These are phyloP conservation scores for Aureobasidium sp. DNA, from an alignment of 2,329 filamentous ascomycete species.

Conservation along the genomic window DNA sequence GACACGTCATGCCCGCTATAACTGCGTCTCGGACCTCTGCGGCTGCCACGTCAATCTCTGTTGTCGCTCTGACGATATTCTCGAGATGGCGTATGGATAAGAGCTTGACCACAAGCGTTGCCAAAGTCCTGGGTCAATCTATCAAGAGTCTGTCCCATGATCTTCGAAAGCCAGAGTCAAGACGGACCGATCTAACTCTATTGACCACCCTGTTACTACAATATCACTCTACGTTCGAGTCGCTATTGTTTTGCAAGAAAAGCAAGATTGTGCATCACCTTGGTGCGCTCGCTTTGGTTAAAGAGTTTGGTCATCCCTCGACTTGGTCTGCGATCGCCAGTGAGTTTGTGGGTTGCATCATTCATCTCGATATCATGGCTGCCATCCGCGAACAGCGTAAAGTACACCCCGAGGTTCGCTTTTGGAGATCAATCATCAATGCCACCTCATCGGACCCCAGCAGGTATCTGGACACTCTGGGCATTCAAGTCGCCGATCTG, in stretches of 20 bases:
- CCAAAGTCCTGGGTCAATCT: not conserved
- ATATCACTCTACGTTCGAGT: not conserved
- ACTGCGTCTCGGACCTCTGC: not conserved
- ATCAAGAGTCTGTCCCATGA: not conserved
- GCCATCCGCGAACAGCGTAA: not conserved
- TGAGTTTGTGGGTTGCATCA: not conserved
- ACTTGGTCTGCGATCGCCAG: not conserved
- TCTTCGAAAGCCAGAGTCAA: not conserved
- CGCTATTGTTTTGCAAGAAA: not conserved
- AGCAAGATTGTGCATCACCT: slow-evolving; percentile 2
- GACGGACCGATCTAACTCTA: not conserved
- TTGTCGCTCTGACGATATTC: not conserved
- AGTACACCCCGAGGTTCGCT: not conserved
- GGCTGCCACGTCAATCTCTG: not conserved
- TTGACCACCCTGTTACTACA: not conserved
- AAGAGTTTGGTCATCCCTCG: slow-evolving; percentile 2
- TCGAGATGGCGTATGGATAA: slow-evolving; percentile 1
- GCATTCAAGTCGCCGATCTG: slow-evolving; percentile 2
- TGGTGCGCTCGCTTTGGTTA: not conserved
- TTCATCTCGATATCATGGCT: not conserved
- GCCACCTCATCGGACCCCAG: not conserved
- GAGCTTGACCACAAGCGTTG: not conserved
- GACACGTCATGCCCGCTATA: not conserved
- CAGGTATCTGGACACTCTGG: not conserved
- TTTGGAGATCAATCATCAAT: not conserved